Percentiles rank a stretch among this genome's conserved stretches.
These are phyloP conservation scores for Corynespora cassiicola DNA, from an alignment of 2,329 filamentous ascomycete genomes.

Conservation along the genomic window DNA sequence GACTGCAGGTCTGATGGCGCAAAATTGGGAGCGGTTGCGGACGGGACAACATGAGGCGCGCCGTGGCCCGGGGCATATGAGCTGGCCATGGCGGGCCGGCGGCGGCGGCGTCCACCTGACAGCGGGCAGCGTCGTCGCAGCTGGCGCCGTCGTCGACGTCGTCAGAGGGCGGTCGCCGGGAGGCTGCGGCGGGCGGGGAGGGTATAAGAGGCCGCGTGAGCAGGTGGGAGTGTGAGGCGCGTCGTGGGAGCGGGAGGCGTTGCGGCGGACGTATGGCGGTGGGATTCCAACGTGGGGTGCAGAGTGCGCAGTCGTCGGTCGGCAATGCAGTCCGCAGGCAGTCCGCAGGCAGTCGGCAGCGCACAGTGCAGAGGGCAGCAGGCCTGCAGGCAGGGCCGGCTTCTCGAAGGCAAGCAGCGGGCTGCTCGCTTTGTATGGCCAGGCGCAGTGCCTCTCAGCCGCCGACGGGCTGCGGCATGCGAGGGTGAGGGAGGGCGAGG, in stretches of 20 bases:
- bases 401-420: no score
- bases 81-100: constrained; percentile 30
- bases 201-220: constrained; percentile 7
- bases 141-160: no score
- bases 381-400: no score
- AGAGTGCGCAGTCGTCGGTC: not conserved
- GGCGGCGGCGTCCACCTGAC: constrained; percentile 17
- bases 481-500: no score
- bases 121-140: no score
- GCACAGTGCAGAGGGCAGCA: no score
- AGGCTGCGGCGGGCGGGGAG: constrained; percentile 3
- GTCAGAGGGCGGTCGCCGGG: constrained; percentile 15
- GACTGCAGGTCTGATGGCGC: constrained; percentile 1
- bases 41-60: constrained; percentile 17
- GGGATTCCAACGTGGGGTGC: constrained; percentile 9
- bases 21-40: constrained; percentile 18
- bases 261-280: constrained; percentile 15
- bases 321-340: constrained; percentile 11
- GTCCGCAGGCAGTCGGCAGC: no score
- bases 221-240: not conserved
- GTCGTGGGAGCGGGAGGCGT: constrained; percentile 13
- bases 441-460: no score
- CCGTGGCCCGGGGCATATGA: constrained; percentile 16
- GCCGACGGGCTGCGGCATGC: no score
- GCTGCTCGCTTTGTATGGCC: no score